These are phyloP conservation scores for Boletus vermiculosoides DNA, from an alignment of 768 basidiomycete species.

Conservation along the genomic window DNA sequence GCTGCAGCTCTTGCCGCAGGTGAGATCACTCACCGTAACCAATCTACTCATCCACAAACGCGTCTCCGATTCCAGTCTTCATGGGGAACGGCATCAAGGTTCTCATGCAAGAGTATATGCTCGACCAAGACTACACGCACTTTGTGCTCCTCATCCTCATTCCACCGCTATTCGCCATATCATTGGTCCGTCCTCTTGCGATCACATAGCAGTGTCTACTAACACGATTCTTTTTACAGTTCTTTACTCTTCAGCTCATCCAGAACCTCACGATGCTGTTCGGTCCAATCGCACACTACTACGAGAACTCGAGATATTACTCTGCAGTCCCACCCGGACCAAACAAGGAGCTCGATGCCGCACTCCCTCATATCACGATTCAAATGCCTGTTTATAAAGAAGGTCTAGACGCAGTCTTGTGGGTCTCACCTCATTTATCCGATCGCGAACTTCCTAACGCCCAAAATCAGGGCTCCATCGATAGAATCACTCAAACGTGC, in stretches of 20 bases:
- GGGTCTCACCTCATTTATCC: conserved; percentile 23
- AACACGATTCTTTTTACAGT: conserved; percentile 21
- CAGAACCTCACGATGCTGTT: conserved; percentile 40
- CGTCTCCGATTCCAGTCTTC: conserved; percentile 45
- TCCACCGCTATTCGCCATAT: conserved; percentile 46
- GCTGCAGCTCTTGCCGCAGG: conserved; percentile 28
- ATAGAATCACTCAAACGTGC: conserved; percentile 57
- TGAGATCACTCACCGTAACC: background rate
- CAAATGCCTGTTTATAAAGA: conserved; percentile 63
- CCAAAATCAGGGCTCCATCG: conserved; percentile 38
- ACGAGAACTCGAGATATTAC: conserved; percentile 53
- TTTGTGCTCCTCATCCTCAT: conserved; percentile 39
- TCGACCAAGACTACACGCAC: conserved; percentile 47
- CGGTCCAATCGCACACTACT: conserved; percentile 52
- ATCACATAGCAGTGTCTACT: background rate
- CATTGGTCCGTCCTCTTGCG: conserved; percentile 34
- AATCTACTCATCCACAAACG: background rate
- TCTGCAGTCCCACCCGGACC: conserved; percentile 44
- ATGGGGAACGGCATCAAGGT: conserved; percentile 63
- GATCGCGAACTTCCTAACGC: background rate
- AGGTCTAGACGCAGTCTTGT: conserved; percentile 50
- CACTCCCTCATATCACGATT: conserved; percentile 50
- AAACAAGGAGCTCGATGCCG: conserved; percentile 43
- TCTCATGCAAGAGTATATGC: conserved; percentile 51
- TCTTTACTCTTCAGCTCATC: conserved; percentile 43